These are phyloP conservation scores for Fraxinus dipetala DNA, from an alignment of 305 asterid species.

Conservation along the genomic window DNA sequence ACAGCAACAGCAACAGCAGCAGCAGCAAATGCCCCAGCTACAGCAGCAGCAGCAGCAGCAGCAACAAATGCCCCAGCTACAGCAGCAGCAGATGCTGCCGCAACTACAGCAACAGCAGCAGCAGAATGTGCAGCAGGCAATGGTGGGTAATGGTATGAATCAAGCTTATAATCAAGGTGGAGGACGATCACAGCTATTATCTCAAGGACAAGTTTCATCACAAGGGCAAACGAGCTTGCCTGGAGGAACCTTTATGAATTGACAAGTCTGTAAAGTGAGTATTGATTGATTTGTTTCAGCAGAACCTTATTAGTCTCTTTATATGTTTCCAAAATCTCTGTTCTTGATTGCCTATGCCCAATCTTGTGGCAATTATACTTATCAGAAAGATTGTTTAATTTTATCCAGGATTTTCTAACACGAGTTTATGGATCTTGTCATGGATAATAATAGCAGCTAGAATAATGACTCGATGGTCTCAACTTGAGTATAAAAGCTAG, in stretches of 20 bases:
- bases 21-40: constrained; percentile 15
- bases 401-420: background rate
- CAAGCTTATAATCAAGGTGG: constrained; percentile 74
- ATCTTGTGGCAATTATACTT: background rate
- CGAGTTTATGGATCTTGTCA: background rate
- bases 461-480: background rate
- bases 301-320: background rate
- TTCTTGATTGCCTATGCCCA: background rate
- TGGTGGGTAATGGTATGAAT: constrained; percentile 61
- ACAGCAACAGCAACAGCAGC: constrained; percentile 28
- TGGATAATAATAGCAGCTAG: background rate
- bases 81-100: no score
- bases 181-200: constrained; percentile 57
- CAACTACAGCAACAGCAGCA: constrained; percentile 26
- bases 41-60: constrained; percentile 27
- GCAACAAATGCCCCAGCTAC: constrained; percentile 35
- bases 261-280: background rate
- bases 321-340: background rate
- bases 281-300: background rate
- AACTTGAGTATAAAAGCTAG: background rate
- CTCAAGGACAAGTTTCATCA: constrained; percentile 73
- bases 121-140: constrained; percentile 45
- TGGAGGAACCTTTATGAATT: constrained; percentile 64
- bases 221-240: constrained; percentile 63
- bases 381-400: background rate